Conservation (phyloP, 495 filamentous ascomycete genomes). For the Tuber umbilicatum region DNA sequence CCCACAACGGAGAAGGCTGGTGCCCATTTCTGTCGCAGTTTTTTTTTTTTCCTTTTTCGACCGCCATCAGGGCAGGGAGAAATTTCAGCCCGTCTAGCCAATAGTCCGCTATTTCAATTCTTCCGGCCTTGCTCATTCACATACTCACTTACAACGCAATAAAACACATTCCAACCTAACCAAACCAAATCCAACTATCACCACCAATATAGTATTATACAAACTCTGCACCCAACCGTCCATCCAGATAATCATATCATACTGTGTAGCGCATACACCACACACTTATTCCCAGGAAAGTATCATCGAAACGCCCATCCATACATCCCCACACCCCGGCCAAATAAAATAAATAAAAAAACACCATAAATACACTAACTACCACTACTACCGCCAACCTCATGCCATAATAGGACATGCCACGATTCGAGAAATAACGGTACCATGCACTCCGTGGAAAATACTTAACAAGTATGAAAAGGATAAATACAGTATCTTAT, state of each 20-base stretch:
- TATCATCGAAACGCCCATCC: background rate
- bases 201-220: background rate
- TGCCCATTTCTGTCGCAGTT: too few relatives aligned
- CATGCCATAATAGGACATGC: background rate
- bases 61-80: too few relatives aligned
- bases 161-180: background rate
- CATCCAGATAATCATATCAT: background rate
- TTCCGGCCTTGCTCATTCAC: background rate
- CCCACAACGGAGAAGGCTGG: too few relatives aligned
- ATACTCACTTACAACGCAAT: background rate
- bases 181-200: background rate
- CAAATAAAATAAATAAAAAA: background rate
- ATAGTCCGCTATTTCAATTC: background rate
- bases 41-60: too few relatives aligned
- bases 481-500: background rate
- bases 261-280: background rate
- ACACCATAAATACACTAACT: background rate
- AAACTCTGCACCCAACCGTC: background rate
- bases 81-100: too few relatives aligned
- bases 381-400: background rate
- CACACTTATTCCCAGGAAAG: background rate
- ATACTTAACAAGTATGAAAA: background rate
- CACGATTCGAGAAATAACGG: background rate
- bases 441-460: background rate
- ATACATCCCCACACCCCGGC: background rate